phyloP scores from a whole-genome alignment of 2,329 filamentous ascomycete genomes.

The Talaromyces sp. region DNA sequence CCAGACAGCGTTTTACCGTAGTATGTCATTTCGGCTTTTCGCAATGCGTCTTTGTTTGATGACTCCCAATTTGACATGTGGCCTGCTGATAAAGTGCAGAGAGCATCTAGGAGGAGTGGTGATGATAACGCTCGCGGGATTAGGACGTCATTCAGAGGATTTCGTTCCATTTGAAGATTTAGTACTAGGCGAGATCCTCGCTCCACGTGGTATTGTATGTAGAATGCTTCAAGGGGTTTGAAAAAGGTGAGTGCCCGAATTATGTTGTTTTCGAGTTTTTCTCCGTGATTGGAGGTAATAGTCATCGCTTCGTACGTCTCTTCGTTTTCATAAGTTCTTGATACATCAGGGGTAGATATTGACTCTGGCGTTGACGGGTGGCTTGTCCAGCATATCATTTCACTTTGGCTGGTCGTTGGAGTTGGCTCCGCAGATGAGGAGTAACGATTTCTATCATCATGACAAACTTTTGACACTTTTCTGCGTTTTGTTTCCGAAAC shows the following conservation, averaged over 20 bases:
- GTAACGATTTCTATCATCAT: not conserved
- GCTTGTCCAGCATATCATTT: not conserved
- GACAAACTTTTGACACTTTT: conserved; percentile 21
- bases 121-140: conserved; percentile 38
- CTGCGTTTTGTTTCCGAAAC: conserved; percentile 23
- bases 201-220: conserved; percentile 38
- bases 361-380: not conserved
- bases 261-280: not conserved
- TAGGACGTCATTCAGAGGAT: conserved; percentile 34
- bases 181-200: conserved; percentile 33
- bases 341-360: not conserved
- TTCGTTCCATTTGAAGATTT: conserved; percentile 37
- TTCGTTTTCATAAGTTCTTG: not conserved
- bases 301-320: not conserved
- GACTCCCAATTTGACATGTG: conserved; percentile 34
- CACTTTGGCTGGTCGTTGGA: not conserved
- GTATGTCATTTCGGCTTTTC: conserved; percentile 31
- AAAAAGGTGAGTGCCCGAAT: not conserved
- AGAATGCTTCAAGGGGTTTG: conserved; percentile 30
- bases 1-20: conserved; percentile 35
- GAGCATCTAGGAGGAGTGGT: conserved; percentile 34
- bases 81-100: conserved; percentile 38
- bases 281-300: not conserved
- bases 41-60: conserved; percentile 22
- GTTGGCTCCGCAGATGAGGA: not conserved